A percentile compares a stretch with the other conserved stretches of the same genome.
Conservation (phyloP, 169 alveolate genomes). For the Eimeria tenella region DNA sequence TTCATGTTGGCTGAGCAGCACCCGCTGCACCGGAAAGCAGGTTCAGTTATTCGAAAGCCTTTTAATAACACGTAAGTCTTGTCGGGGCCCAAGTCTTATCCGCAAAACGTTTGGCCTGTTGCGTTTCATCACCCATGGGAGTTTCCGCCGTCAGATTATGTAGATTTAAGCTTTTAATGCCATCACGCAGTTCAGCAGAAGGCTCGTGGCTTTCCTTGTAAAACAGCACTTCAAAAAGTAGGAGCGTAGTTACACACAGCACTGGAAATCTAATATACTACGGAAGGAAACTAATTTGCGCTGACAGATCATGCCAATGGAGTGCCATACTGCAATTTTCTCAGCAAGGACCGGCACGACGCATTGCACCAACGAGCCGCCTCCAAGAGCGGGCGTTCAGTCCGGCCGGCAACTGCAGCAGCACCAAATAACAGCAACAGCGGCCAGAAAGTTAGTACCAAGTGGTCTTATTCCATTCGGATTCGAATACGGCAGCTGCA, state of each 20-base stretch:
- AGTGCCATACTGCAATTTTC: no score
- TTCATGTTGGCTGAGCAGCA: conserved; percentile 76
- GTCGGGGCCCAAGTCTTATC: neutral
- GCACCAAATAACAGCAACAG: neutral
- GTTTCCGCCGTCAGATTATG: no score
- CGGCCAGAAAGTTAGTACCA: neutral
- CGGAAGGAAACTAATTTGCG: no score
- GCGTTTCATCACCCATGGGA: no score
- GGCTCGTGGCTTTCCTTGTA: no score
- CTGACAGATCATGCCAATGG: no score
- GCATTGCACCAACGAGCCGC: neutral
- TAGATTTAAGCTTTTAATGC: no score
- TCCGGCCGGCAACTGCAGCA: conserved; percentile 17
- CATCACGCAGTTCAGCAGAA: no score
- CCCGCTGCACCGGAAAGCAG: conserved; percentile 76
- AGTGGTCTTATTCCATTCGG: conserved; percentile 66
- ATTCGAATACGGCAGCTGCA: conserved; percentile 75
- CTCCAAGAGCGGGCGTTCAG: neutral
- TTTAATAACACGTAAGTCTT: conserved; percentile 29
- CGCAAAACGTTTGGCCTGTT: no score
- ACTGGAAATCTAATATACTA: no score
- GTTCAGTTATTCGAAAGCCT: conserved; percentile 73
- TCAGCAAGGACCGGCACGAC: conserved; percentile 8
- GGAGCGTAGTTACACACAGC: no score
- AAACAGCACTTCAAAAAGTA: no score